Conservation (phyloP, 129 eudicot genomes). For the carrot (Daucus carota) region DH1_v3.0 NC_030385.2:45390001-45390500, state of each 20-base stretch:
- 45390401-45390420: background rate
- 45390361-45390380: background rate
- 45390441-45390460: background rate
- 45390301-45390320: background rate
- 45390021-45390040: background rate
- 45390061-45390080: constrained; percentile 99
- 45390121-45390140: constrained; percentile 98
- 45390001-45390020: background rate
- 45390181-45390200: background rate
- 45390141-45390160: constrained; percentile 98
- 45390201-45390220: background rate
- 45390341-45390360: background rate
- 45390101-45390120: constrained; percentile 98
- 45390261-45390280: background rate
- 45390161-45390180: constrained; percentile 20
- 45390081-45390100: constrained; percentile 98
- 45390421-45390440: background rate
- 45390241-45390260: background rate
- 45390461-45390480: background rate
- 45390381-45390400: background rate
- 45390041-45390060: constrained; percentile 63
- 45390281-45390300: background rate
- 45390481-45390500: background rate
- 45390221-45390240: background rate
- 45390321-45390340: background rate